Evolutionary conservation across 768 basidiomycete species (phyloP).

Genomic region (Asterophora parasitica): DNA sequence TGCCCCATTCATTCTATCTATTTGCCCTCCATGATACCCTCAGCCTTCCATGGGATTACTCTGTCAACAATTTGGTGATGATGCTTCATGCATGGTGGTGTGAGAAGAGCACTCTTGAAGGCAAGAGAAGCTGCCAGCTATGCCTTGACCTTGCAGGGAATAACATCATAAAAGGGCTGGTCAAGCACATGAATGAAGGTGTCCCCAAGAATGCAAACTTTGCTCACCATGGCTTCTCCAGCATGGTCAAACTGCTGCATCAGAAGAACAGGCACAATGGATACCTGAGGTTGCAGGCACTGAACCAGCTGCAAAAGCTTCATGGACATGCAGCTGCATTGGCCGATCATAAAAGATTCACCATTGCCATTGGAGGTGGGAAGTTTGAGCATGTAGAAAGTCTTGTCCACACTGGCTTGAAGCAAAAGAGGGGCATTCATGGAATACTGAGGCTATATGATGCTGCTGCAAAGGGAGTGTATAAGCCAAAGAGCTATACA

Average conservation of each 20-base stretch:
- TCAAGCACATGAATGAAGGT: conserved; percentile 1
- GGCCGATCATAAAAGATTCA: conserved; percentile 14
- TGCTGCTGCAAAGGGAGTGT: conserved; percentile 11
- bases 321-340: background rate
- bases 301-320: conserved; percentile 7
- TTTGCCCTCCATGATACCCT: conserved; percentile 15
- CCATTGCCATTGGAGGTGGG: conserved; percentile 13
- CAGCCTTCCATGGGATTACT: conserved; percentile 14
- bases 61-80: background rate
- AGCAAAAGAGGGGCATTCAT: conserved; percentile 6
- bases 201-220: conserved; percentile 6
- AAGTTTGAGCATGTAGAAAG: conserved; percentile 12
- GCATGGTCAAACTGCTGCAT: conserved; percentile 3
- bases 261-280: conserved; percentile 3
- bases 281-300: conserved; percentile 2
- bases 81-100: background rate
- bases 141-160: conserved; percentile 2
- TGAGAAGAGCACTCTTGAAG: background rate
- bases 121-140: background rate
- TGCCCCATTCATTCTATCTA: conserved; percentile 14
- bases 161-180: conserved; percentile 8
- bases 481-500: conserved; percentile 14
- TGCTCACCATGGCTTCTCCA: conserved; percentile 9
- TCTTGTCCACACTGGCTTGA: conserved; percentile 6
- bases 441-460: conserved; percentile 6